Base-by-base conservation (phyloP, 2,329 filamentous ascomycete genomes). In the Aspergillus sp. region DNA sequence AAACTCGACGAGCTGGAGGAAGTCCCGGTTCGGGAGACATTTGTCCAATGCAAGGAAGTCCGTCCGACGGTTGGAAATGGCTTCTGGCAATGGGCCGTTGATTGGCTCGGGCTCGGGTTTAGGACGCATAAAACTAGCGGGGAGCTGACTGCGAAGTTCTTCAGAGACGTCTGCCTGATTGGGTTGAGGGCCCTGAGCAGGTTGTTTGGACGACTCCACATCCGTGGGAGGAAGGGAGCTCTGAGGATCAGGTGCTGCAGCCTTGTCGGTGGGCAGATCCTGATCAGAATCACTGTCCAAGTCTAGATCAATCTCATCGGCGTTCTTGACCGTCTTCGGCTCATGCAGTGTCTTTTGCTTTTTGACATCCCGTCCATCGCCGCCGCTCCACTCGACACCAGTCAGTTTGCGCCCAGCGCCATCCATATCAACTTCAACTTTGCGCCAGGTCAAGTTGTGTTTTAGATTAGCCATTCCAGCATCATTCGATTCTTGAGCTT, bases 1-100 rank as follows among this genome's bases (percentile, higher is more conserved):
- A 16, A 93, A 76, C 29, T 88, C 82, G 31, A 88, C 76, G 2
- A 97, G 78, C 62, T 97, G 91, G 2, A 99, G 78, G 66, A 93
- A 97, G 55, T 91, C 83, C 13, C 88, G 84, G 16, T 86, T 81
- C 0, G 88, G 88, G 40, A 93, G 80, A 64, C 91, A 96, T 71
- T 99, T 99, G 73, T 97, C 93, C 2, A 99, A 78, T 0, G 94
- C 89, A 10, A 99, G 80, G 71, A 99, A 99, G 11, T 86, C 81
- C 2, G 93, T 95, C 4, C 81, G 79, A 17, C 80, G 88, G 76
- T 97, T 97, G 2, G 80, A 83, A 56, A 97, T 95, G 1, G 79
- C 81, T 0, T 80, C 67, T 0, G 91, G 91, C 14, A 88, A 83
- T 2, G 87, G 84, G 50, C 86, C 82, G 32, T 81, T 82, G 14